Base-by-base conservation (phyloP, 352 stramenopile genomes). In the Pilasporangium apinafurcum region DNA sequence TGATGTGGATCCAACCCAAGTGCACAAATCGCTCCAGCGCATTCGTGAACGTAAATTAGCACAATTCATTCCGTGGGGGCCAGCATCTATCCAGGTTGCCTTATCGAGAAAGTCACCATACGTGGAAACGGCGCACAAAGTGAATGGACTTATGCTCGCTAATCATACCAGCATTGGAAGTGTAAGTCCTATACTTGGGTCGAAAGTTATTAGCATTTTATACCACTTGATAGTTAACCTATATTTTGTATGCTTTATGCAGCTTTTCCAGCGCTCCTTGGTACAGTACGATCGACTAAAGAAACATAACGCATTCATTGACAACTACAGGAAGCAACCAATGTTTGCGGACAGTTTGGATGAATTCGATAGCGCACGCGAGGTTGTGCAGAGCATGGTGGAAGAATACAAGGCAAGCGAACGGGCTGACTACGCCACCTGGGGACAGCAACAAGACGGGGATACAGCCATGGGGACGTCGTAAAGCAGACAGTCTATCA, bases 11-110 rank as follows among this genome's bases (percentile, higher is more conserved):
- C 96, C 97, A 21, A 98, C 95, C 18, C 80, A 92, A 53, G 96
- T 99, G 51, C 96, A 99, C 74, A 99, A 99, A 65, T 97, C 94
- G 17, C 66, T 99, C 20, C 96, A 99, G 72, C 79, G 96, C 8
- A 99, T 99, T 53, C 82, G 96, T 33, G 96, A 99, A 62, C 82
- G 96, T 27, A 96, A 98, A 45, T 72, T 98, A 5, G 92, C 96
- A 20, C 85, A 79, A 12, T 99, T 99, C 61, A 99, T 99, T 59
- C 95, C 96, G 13, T 99, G 97, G 97, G 97, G 97, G 8, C 97
- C 97, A 0, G 96, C 96, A 12, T 98, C 84, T 8, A 99, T 99
- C 53, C 96, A 99, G 79, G 97, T 99, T 31, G 97, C 96, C 27
- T 66, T 99, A 41, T 98, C 95, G 25, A 70, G 95, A 22, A 98